Evolutionary conservation across 352 stramenopile genomes (phyloP).

Genomic region (Pythium aristosporum): DNA sequence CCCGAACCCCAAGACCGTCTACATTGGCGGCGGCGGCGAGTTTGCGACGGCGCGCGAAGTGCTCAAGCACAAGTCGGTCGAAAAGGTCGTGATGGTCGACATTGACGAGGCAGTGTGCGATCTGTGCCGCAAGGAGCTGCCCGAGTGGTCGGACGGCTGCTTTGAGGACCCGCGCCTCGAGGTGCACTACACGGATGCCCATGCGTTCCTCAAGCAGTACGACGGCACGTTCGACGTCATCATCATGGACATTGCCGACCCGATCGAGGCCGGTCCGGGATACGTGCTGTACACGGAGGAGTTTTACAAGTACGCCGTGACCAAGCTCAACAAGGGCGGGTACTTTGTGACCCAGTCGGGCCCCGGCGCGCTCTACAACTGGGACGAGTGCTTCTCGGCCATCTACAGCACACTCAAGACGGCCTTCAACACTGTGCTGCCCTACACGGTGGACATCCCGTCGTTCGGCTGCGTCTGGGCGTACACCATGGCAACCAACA

Average conservation of each 20-base stretch:
- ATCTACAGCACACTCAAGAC: slow-evolving; percentile 93
- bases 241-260: slow-evolving; percentile 96
- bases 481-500: slow-evolving; percentile 92
- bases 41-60: slow-evolving; percentile 92
- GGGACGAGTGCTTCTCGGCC: slow-evolving; percentile 91
- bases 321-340: slow-evolving; percentile 81
- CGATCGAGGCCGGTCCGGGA: slow-evolving; percentile 92
- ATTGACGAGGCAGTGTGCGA: slow-evolving; percentile 94
- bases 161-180: slow-evolving; percentile 92
- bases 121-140: slow-evolving; percentile 91
- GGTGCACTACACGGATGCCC: slow-evolving; percentile 90
- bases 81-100: slow-evolving; percentile 96
- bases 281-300: slow-evolving; percentile 84
- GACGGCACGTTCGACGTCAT: slow-evolving; percentile 91
- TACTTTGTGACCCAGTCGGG: slow-evolving; percentile 94
- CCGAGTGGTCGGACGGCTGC: slow-evolving; percentile 90
- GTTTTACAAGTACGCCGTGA: slow-evolving; percentile 92
- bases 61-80: slow-evolving; percentile 90
- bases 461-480: slow-evolving; percentile 94
- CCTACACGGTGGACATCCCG: slow-evolving; percentile 91
- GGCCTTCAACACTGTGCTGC: slow-evolving; percentile 91
- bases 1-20: slow-evolving; percentile 86
- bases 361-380: slow-evolving; percentile 87
- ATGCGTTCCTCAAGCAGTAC: slow-evolving; percentile 87
- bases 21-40: slow-evolving; percentile 93